Base-by-base conservation (phyloP, 2,329 filamentous ascomycete genomes). In the Dendryphion nanum region DNA sequence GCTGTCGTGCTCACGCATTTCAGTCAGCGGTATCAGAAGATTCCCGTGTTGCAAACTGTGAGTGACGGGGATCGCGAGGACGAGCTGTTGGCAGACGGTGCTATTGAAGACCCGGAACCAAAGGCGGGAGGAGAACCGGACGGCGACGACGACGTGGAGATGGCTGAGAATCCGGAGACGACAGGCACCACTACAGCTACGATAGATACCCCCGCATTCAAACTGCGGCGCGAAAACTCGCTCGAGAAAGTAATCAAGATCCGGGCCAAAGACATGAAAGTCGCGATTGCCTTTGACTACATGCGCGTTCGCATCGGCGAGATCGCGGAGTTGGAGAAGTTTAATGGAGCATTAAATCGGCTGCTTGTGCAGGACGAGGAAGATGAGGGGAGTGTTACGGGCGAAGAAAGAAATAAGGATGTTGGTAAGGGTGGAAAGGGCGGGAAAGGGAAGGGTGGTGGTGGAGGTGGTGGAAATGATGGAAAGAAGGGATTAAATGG, bases 1-100 rank as follows among this genome's bases (percentile, higher is more conserved):
- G 76, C 86, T 13, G 83, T 93, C 13, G 70, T 98, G 38, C 75
- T 98, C 33, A 98, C 93, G 6, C 93, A 98, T 64, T 98, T 98
- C 68, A 90, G 84, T 38, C 93, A 98, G 70, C 78, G 93, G 6
- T 98, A 98, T 65, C 85, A 88, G 55, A 91, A 91, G 67, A 73
- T 81, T 21, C 82, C 78, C 2, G 69, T 75, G 3, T 64, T 79
- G 4, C 72, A 78, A 34, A 53, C 59, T 1, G 52, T 62, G 8
- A 55, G 54, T 10, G 54, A 56, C 15, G n/a, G n/a, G n/a, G 23
- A 26, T 26, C 53, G 47, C 18, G 60, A 61, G n/a, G 40, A 48
- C n/a, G 55, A 54, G 20, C 23, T 33, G 4, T 8, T 13, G 8
- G 13, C 29, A 8, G 15, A 10, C 8, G 15, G 15, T 17, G n/a